Conservation (phyloP, 2,329 filamentous ascomycete genomes). For the Neophaeococcomyces mojaviensis region DNA sequence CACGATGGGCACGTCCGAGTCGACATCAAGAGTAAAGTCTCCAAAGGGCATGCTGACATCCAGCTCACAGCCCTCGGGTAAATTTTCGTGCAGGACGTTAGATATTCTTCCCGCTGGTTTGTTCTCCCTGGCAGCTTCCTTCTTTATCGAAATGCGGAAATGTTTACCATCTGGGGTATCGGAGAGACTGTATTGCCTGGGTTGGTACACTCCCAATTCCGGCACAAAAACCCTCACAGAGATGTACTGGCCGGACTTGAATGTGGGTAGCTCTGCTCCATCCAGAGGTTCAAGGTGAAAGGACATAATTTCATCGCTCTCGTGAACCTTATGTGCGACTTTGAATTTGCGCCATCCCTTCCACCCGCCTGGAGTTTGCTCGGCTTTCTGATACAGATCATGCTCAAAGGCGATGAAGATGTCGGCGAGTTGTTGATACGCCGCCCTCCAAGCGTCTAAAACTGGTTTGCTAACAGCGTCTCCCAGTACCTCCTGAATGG, state of each 20-base stretch:
- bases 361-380: conserved; percentile 50
- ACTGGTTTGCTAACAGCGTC: conserved; percentile 58
- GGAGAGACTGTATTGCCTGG: conserved; percentile 66
- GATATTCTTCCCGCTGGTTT: conserved; percentile 58
- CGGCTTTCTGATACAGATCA: conserved; percentile 47
- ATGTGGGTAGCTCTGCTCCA: conserved; percentile 52
- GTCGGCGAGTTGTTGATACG: conserved; percentile 66
- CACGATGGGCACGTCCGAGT: conserved; percentile 44
- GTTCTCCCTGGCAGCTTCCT: conserved; percentile 43
- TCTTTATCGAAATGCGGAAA: conserved; percentile 67
- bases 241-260: conserved; percentile 65
- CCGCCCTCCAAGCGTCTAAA: conserved; percentile 60
- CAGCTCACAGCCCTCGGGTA: conserved; percentile 54
- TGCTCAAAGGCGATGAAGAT: conserved; percentile 62
- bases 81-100: conserved; percentile 57
- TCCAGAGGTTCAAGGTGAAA: conserved; percentile 63
- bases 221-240: conserved; percentile 55
- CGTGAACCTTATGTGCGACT: conserved; percentile 56
- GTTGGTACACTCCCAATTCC: conserved; percentile 53
- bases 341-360: conserved; percentile 60
- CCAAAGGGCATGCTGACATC: conserved; percentile 60
- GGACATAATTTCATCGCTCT: conserved; percentile 61
- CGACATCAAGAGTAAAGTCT: conserved; percentile 49
- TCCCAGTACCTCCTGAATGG: conserved; percentile 61
- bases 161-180: conserved; percentile 45